phyloP scores from a whole-genome alignment of 2,329 filamentous ascomycete genomes.

The Cladosporium phlei region DNA sequence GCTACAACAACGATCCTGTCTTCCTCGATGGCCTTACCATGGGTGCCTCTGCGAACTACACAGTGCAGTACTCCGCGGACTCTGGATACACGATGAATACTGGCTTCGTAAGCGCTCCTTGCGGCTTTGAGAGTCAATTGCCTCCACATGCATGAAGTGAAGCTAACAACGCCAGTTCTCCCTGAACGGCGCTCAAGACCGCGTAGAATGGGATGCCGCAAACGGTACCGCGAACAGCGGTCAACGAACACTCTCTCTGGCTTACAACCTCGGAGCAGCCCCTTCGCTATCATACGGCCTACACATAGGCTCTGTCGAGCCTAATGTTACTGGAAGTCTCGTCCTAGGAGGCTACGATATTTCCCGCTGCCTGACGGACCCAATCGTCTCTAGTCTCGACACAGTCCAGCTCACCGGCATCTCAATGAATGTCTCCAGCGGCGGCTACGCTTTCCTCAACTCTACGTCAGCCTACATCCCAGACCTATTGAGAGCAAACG shows the following conservation, averaged over 20 bases:
- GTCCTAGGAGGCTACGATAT: conserved; percentile 20
- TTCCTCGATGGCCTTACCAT: background rate
- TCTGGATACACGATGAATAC: conserved; percentile 9
- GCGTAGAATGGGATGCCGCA: background rate
- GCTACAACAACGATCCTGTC: background rate
- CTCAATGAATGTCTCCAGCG: conserved; percentile 37
- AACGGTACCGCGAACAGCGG: background rate
- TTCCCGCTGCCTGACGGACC: conserved; percentile 14
- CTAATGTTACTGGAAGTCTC: conserved; percentile 14
- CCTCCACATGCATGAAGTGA: too few relatives aligned
- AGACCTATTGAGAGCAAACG: conserved; percentile 10
- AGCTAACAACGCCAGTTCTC: conserved; percentile 14
- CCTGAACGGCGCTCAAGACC: conserved; percentile 8
- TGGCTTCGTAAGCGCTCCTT: conserved; percentile 14
- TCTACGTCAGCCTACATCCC: conserved; percentile 14
- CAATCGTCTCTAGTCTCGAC: conserved; percentile 14
- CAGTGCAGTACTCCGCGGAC: background rate
- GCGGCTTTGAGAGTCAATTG: background rate
- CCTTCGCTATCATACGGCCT: conserved; percentile 17
- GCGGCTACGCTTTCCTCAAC: conserved; percentile 36
- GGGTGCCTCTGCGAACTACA: conserved; percentile 2
- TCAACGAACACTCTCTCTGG: conserved; percentile 8
- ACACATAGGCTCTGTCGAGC: conserved; percentile 16
- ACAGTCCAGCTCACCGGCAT: conserved; percentile 36
- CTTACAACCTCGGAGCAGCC: conserved; percentile 12